Conservation (phyloP, 129 eudicot genomes). For the Saussurea involucrata region DNA sequence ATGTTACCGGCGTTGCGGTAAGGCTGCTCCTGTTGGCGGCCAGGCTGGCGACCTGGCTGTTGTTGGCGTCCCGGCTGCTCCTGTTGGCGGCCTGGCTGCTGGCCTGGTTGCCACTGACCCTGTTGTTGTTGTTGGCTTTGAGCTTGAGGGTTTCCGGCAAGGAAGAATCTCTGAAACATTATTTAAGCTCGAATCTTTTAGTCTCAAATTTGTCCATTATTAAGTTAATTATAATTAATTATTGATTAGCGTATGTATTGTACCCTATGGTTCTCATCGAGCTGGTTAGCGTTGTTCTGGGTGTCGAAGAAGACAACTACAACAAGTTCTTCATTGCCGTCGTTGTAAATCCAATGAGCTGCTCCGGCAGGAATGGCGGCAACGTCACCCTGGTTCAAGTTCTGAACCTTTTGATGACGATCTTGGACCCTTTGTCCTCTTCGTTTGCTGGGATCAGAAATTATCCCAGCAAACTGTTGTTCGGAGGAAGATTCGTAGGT, state of each 20-base stretch:
- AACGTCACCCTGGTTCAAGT: slow-evolving; percentile 36
- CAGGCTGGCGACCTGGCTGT: too few relatives aligned
- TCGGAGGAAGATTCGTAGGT: slow-evolving; percentile 27
- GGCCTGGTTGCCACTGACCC: too few relatives aligned
- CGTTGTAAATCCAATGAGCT: slow-evolving; percentile 52
- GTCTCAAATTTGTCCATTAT: background rate
- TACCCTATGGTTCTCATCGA: slow-evolving; percentile 53
- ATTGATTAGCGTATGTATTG: background rate
- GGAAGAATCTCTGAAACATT: slow-evolving; percentile 30
- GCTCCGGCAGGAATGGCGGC: slow-evolving; percentile 47
- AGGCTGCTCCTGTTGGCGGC: too few relatives aligned
- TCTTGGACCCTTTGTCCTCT: slow-evolving; percentile 15
- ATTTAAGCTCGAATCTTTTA: background rate
- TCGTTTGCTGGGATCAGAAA: background rate
- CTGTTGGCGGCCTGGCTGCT: background rate
- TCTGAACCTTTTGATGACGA: slow-evolving; percentile 37
- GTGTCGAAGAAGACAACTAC: slow-evolving; percentile 43
- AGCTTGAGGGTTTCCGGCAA: slow-evolving; percentile 41
- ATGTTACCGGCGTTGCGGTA: slow-evolving; percentile 36
- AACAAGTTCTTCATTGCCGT: slow-evolving; percentile 49
- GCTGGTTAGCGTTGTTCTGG: slow-evolving; percentile 57
- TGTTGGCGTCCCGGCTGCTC: too few relatives aligned
- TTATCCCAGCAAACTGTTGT: too few relatives aligned
- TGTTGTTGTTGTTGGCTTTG: slow-evolving; percentile 24
- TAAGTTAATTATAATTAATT: background rate